Evolutionary conservation across 805 yeast genomes (phyloP), one percentile per base, ranked within the genome.

Genomic region (Yamadazyma laniorum): DNA sequence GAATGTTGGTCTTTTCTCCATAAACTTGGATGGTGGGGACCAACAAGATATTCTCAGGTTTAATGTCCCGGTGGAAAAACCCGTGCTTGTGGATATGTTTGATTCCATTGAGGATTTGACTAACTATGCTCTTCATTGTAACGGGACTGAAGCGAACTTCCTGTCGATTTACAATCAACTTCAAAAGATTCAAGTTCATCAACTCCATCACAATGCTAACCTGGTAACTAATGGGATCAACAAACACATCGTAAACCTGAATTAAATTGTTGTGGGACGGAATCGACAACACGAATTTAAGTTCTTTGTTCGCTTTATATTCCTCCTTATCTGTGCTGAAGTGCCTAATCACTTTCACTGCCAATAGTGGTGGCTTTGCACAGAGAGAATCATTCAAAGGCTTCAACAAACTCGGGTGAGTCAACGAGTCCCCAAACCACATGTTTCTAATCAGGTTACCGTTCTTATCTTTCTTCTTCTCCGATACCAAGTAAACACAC

Each of bases 1-100:
- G 81, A 14, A 75, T 56, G 17, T 56, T 50, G 7, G 47, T 51
- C 34, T 52, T 58, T 8, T 61, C 48, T 2, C 76, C 75, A 56
- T 75, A 82, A 51, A 74, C 83, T 34, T 70, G 70, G 27, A 63
- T 59, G 5, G 82, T 62, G 16, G 81, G 78, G 25, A 80, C 70
- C 4, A 90, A 77, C 48, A 91, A 72, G 18, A 91, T 82, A 59
- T 91, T 91, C 53, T 91, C 97, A 0, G 99, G 98, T 60, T 91
- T 91, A 34, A 91, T 73, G 66, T 91, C 99, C 40, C 99, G 75
- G 58, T 91, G 98, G 53, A 82, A 82, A 53, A 72, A 86, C 8
- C 75, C 74, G 49, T 71, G 65, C 18, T 60, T 56, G 53, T 87
- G 99, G 39, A 91, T 88, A 58, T 91, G 97, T 40, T 79, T 75